A percentile compares a stretch with the other conserved stretches of the same genome.
Conservation (phyloP, 2,329 filamentous ascomycete genomes). For the Botrytis tulipae region DNA sequence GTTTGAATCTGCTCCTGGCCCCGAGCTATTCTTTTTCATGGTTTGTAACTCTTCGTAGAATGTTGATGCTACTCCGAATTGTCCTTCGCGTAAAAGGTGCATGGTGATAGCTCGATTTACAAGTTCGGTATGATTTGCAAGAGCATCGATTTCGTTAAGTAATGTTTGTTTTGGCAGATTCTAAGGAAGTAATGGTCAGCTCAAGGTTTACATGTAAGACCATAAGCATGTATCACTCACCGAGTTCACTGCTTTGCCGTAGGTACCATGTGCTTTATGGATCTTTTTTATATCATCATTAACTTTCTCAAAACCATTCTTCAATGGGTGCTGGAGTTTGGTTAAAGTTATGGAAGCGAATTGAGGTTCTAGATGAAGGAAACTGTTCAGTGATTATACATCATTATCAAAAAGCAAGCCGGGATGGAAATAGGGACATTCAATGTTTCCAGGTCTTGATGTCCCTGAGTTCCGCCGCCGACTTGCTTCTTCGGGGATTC, state of each 20-base stretch:
- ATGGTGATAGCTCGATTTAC: slow-evolving; percentile 94
- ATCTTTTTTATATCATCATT: slow-evolving; percentile 81
- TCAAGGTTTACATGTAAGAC: background rate
- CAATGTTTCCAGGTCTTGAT: background rate
- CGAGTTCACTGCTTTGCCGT: slow-evolving; percentile 82
- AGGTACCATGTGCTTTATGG: slow-evolving; percentile 77
- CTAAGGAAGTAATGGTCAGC: slow-evolving; percentile 27
- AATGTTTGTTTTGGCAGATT: slow-evolving; percentile 55
- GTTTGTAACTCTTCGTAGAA: slow-evolving; percentile 72
- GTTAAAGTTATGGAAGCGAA: slow-evolving; percentile 72
- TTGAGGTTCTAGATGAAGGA: slow-evolving; percentile 56
- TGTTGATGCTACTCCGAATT: slow-evolving; percentile 82
- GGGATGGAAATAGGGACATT: slow-evolving; percentile 18
- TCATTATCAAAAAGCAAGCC: background rate
- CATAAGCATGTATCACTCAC: slow-evolving; percentile 44
- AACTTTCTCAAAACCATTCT: slow-evolving; percentile 74
- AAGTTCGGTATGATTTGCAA: slow-evolving; percentile 70
- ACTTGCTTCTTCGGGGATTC: background rate
- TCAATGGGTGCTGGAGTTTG: slow-evolving; percentile 82
- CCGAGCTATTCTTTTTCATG: slow-evolving; percentile 42
- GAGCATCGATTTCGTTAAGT: slow-evolving; percentile 75
- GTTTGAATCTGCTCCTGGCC: slow-evolving; percentile 31
- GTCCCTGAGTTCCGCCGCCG: background rate
- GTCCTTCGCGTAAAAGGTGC: slow-evolving; percentile 91
- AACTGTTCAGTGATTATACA: slow-evolving; percentile 15